Base-by-base conservation (phyloP, 202 grass and related monocot species). In the Panicum hallii region DNA sequence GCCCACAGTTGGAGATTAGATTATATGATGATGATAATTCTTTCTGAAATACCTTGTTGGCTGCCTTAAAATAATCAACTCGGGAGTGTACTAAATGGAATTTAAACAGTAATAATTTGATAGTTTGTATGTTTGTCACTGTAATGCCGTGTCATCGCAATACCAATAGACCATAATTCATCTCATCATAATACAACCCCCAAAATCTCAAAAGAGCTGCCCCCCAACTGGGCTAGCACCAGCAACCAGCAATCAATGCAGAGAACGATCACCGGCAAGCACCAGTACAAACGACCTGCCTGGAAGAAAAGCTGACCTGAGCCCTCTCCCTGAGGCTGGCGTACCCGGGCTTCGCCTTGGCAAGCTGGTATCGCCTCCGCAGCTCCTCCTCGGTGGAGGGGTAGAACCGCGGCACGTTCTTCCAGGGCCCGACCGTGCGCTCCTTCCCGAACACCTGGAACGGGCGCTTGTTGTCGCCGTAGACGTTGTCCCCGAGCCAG, bases 401-500 rank as follows among this genome's bases (percentile, higher is more conserved):
- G 80, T 90, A 95, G 91, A 98, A 98, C 61, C 95, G 88, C 49
- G 90, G 74, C 43, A 81, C 53, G 54, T 98, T 98, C 89, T 55
- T 93, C 95, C 95, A 97, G 0, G 90, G 95, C 22, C 95, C 95
- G 14, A 95, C 77, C 38, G 92, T 95, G 79, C 95, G 83, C 58
- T 97, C 85, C 80, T 61, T 82, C 17, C 95, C 95, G 41, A 91
- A 68, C 41, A 90, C 57, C 57, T 77, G 86, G 60, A 70, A 89
- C 44, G 89, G 95, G 64, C 85, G 83, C 82, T 91, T 91, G 89
- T 92, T 92, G 87, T 98, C 95, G 56, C 95, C 93, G 72, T 98
- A 98, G 57, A 98, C 85, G 80, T 98, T 98, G 91, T 98, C 95
- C 44, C 95, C 95, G 62, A 98, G 81, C 95, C 93, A 98, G 46